phyloP scores from a whole-genome alignment of 1,284 basidiomycete genomes.

The Singerocomus inundabilis region DNA sequence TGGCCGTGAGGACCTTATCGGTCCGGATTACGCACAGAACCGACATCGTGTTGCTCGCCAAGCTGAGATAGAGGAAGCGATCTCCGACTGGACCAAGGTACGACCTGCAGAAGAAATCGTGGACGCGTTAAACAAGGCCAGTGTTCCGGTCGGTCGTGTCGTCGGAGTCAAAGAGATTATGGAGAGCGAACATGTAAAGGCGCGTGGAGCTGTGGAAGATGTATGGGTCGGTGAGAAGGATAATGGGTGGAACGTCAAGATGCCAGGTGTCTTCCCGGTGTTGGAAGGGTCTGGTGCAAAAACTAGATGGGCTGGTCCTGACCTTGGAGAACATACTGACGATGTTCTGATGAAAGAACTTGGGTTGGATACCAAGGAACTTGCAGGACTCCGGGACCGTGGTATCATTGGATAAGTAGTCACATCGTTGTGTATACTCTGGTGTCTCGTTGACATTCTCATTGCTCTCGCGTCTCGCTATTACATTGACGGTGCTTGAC shows the following conservation, averaged over 20 bases:
- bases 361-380: slow-evolving; percentile 43
- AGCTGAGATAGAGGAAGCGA: slow-evolving; percentile 59
- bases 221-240: slow-evolving; percentile 48
- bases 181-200: slow-evolving; percentile 52
- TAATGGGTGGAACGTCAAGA: slow-evolving; percentile 59
- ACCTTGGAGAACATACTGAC: slow-evolving; percentile 62
- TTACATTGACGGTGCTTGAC: neutral
- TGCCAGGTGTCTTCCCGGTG: slow-evolving; percentile 60
- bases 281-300: slow-evolving; percentile 54
- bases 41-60: slow-evolving; percentile 58
- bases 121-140: slow-evolving; percentile 40
- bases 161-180: slow-evolving; percentile 60
- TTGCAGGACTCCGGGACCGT: slow-evolving; percentile 42
- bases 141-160: slow-evolving; percentile 64
- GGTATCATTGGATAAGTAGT: slow-evolving; percentile 46
- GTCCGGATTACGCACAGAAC: slow-evolving; percentile 56
- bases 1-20: slow-evolving; percentile 55
- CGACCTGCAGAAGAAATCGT: slow-evolving; percentile 46
- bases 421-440: neutral
- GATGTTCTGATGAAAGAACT: slow-evolving; percentile 54
- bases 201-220: slow-evolving; percentile 56
- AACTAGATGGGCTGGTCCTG: slow-evolving; percentile 67
- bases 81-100: slow-evolving; percentile 55
- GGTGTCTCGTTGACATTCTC: neutral
- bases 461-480: no score